These are phyloP conservation scores for Parasitella parasitica DNA, from an alignment of 371 early-diverging fungal genomes.

Conservation along the genomic window DNA sequence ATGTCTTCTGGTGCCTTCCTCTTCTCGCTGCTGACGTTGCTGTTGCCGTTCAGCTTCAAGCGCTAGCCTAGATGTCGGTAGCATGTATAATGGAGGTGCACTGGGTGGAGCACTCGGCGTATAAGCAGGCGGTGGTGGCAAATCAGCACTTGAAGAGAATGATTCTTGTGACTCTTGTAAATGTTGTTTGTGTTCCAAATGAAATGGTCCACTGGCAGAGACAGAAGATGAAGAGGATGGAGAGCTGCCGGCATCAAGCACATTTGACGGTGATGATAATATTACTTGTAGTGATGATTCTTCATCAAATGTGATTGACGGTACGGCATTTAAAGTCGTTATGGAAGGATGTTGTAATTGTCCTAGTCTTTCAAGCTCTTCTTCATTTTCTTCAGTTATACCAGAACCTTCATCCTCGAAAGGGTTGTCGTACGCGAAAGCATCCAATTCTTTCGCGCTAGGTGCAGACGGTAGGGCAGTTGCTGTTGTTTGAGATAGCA, in stretches of 20 bases:
- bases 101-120: slow-evolving; percentile 25
- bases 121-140: slow-evolving; percentile 36
- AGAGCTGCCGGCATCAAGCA: background rate
- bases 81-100: slow-evolving; percentile 27
- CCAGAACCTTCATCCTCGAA: background rate
- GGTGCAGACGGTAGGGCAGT: slow-evolving; percentile 30
- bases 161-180: background rate
- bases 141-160: background rate
- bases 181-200: background rate
- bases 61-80: slow-evolving; percentile 3
- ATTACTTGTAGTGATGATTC: background rate
- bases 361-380: background rate
- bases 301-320: background rate
- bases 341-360: background rate
- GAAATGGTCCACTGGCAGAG: background rate
- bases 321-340: background rate
- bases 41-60: background rate
- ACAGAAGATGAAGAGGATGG: background rate
- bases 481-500: slow-evolving; percentile 26
- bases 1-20: slow-evolving; percentile 11
- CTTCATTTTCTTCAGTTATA: background rate
- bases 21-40: background rate
- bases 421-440: background rate
- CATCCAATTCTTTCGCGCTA: slow-evolving; percentile 21
- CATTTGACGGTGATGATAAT: background rate